Conservation (phyloP, 2,329 filamentous ascomycete species). For the Pseudogymnoascus sp. region DNA sequence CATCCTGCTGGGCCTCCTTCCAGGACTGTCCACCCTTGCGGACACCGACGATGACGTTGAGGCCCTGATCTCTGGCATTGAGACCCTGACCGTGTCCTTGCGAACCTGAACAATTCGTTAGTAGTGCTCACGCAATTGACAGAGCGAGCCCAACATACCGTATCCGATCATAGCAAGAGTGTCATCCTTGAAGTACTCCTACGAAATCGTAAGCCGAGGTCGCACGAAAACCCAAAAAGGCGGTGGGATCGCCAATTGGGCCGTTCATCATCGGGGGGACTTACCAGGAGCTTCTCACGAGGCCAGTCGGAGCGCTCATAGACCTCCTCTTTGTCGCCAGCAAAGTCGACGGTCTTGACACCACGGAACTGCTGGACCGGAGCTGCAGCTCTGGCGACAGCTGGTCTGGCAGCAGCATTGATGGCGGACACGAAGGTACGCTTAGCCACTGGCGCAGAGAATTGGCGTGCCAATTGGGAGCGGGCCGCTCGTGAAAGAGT, state of each 20-base stretch:
- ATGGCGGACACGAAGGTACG: conserved; percentile 54
- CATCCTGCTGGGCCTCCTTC: conserved; percentile 94
- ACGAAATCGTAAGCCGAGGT: conserved; percentile 17
- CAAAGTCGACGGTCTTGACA: conserved; percentile 98
- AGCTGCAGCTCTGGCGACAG: conserved; percentile 39
- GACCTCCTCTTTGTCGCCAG: conserved; percentile 87
- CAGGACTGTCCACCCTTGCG: conserved; percentile 97
- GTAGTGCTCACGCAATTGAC: neutral
- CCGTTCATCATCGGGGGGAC: conserved; percentile 31
- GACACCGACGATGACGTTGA: conserved; percentile 98
- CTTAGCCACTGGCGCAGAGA: conserved; percentile 49
- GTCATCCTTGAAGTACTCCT: conserved; percentile 99
- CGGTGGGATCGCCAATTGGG: conserved; percentile 3
- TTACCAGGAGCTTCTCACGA: conserved; percentile 90
- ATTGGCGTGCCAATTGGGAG: conserved; percentile 53
- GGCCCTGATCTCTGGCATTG: conserved; percentile 98
- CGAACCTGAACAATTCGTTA: conserved; percentile 39
- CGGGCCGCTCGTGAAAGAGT: conserved; percentile 61
- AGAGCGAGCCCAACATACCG: conserved; percentile 34
- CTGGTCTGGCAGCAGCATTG: conserved; percentile 45
- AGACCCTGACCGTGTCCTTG: conserved; percentile 98
- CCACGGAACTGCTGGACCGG: conserved; percentile 58
- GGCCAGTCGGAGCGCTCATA: conserved; percentile 99
- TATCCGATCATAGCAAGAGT: conserved; percentile 98
- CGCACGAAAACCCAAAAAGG: conserved; percentile 8